phyloP scores from a whole-genome alignment of 148 eudicot genomes.

The Spergularia marina region DNA sequence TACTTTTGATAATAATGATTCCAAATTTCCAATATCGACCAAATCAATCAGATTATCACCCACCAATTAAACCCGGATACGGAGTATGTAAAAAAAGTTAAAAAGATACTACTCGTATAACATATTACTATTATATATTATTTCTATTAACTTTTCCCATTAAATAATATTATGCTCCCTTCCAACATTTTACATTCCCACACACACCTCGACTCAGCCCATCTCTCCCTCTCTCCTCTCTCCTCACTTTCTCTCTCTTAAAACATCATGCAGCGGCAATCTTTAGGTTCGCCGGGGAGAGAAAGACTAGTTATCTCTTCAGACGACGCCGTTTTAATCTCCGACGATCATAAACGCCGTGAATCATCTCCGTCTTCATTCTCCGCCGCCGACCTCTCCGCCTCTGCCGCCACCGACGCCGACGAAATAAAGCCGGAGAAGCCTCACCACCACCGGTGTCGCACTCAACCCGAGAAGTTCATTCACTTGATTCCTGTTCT shows the following conservation, averaged over 20 bases:
- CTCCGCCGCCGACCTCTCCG: not conserved
- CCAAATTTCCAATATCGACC: too few species aligned
- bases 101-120: too few species aligned
- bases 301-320: conserved; percentile 3
- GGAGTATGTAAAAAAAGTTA: too few species aligned
- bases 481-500: conserved; percentile 72
- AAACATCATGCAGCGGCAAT: conserved; percentile 68
- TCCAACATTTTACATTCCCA: too few species aligned
- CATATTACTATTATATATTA: too few species aligned
- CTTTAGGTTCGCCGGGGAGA: conserved; percentile 51
- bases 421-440: conserved; percentile 53
- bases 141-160: not conserved
- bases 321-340: conserved; percentile 18
- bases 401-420: conserved; percentile 14
- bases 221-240: conserved; percentile 12
- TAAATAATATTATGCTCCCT: not conserved
- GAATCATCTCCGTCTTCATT: conserved; percentile 30
- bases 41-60: too few species aligned
- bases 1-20: too few species aligned
- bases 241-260: conserved; percentile 3
- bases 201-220: too few species aligned
- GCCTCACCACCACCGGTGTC: conserved; percentile 26
- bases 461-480: conserved; percentile 39
- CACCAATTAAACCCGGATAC: too few species aligned
- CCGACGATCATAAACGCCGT: conserved; percentile 32